Percentiles rank a stretch among this genome's conserved stretches.
Evolutionary conservation across 805 yeast genomes (phyloP).

Genomic region (Lachancea mirantina): DNA sequence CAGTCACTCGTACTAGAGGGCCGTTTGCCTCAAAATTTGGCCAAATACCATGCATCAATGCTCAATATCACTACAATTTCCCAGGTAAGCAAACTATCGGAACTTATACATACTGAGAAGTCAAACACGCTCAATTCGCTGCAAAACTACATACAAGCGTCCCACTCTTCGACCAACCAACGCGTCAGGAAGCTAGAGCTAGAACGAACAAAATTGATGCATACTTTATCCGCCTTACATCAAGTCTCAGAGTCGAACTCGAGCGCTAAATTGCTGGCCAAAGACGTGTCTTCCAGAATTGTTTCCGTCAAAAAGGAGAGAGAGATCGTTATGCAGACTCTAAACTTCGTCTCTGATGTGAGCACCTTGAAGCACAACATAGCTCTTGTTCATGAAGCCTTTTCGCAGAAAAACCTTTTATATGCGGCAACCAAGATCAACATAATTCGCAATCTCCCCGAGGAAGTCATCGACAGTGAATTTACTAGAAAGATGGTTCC

Average conservation of each 20-base stretch:
- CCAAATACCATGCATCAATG: slow-evolving; percentile 22
- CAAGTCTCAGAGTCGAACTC: slow-evolving; percentile 47
- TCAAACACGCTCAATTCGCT: slow-evolving; percentile 12
- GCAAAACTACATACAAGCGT: slow-evolving; percentile 16
- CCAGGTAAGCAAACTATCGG: slow-evolving; percentile 23
- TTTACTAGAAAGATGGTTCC: slow-evolving; percentile 83
- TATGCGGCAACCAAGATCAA: slow-evolving; percentile 67
- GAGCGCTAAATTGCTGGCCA: slow-evolving; percentile 58
- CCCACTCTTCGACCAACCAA: slow-evolving; percentile 21
- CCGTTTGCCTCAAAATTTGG: slow-evolving; percentile 22
- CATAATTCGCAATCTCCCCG: slow-evolving; percentile 48
- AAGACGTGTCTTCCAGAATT: slow-evolving; percentile 60
- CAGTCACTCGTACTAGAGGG: slow-evolving; percentile 17
- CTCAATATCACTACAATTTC: slow-evolving; percentile 26
- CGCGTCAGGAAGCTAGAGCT: slow-evolving; percentile 45
- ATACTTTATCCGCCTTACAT: slow-evolving; percentile 51
- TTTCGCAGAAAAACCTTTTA: slow-evolving; percentile 56
- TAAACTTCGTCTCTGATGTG: slow-evolving; percentile 57
- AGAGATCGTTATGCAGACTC: slow-evolving; percentile 52
- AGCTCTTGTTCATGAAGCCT: slow-evolving; percentile 57
- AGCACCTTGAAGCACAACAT: slow-evolving; percentile 61
- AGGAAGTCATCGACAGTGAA: slow-evolving; percentile 46
- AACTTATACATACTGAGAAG: slow-evolving; percentile 18
- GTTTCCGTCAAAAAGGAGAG: slow-evolving; percentile 65
- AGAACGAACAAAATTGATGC: slow-evolving; percentile 54